Evolutionary conservation across 2,329 filamentous ascomycete genomes (phyloP).

Genomic region (Alternaria angustiovoidea): DNA sequence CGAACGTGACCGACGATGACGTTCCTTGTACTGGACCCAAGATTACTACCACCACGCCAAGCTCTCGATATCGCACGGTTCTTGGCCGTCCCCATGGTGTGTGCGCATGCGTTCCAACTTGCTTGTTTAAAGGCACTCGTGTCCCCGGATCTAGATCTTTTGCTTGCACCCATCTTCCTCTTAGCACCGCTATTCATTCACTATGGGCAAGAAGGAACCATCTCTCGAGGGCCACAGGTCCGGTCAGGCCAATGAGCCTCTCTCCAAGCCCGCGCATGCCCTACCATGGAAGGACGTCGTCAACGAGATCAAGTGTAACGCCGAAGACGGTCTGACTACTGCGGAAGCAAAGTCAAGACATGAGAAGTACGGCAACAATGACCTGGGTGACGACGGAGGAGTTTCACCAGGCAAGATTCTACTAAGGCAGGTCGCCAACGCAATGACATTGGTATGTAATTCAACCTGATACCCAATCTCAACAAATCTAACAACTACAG

Average conservation of each 20-base stretch:
- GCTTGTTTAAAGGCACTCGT: slow-evolving; percentile 40
- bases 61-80: slow-evolving; percentile 31
- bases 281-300: slow-evolving; percentile 63
- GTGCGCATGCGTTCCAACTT: slow-evolving; percentile 26
- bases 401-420: slow-evolving; percentile 79
- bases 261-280: slow-evolving; percentile 69
- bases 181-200: slow-evolving; percentile 35
- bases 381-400: slow-evolving; percentile 73
- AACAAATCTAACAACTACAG: slow-evolving; percentile 21
- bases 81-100: slow-evolving; percentile 43
- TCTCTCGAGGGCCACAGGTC: slow-evolving; percentile 52
- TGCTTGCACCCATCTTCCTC: slow-evolving; percentile 36
- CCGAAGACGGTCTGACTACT: slow-evolving; percentile 72
- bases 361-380: slow-evolving; percentile 69
- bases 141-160: slow-evolving; percentile 42
- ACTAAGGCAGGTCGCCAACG: slow-evolving; percentile 76
- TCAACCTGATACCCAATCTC: neutral
- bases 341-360: slow-evolving; percentile 60
- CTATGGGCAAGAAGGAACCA: slow-evolving; percentile 50
- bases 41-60: slow-evolving; percentile 40
- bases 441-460: slow-evolving; percentile 72
- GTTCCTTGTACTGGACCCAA: slow-evolving; percentile 35
- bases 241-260: slow-evolving; percentile 60
- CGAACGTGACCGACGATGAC: slow-evolving; percentile 37
- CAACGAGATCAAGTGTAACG: slow-evolving; percentile 67